Evolutionary conservation across 2,329 filamentous ascomycete species (phyloP).

Genomic region (Penicillium sp.): DNA sequence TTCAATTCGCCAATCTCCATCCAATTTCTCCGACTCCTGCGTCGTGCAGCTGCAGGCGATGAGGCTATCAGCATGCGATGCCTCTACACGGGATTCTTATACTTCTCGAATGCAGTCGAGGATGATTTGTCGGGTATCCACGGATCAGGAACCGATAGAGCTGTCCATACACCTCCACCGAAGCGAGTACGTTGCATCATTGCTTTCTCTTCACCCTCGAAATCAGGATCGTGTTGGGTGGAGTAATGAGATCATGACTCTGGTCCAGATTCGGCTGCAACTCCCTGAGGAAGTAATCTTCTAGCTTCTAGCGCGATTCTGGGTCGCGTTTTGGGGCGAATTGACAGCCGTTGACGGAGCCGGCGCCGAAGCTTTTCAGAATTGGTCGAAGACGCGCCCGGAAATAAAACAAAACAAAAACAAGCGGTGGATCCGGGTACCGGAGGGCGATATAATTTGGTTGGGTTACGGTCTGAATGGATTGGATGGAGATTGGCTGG

Average conservation of each 20-base stretch:
- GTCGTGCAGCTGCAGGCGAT: slow-evolving; percentile 2
- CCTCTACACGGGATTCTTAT: not conserved
- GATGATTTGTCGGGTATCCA: no score
- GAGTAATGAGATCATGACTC: slow-evolving; percentile 14
- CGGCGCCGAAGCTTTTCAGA: slow-evolving; percentile 12
- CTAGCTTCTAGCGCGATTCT: slow-evolving; percentile 11
- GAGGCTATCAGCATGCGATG: slow-evolving; percentile 1
- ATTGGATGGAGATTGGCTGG: slow-evolving; percentile 5
- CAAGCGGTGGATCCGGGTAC: no score
- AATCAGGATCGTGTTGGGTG: slow-evolving; percentile 7
- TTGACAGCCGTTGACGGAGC: slow-evolving; percentile 22
- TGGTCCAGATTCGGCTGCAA: not conserved
- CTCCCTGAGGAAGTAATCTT: slow-evolving; percentile 5
- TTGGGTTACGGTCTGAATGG: no score
- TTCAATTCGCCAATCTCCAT: not conserved
- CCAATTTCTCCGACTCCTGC: not conserved
- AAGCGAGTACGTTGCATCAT: not conserved
- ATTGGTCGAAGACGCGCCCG: no score
- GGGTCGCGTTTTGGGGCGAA: slow-evolving; percentile 8
- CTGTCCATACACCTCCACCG: no score
- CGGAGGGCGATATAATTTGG: no score
- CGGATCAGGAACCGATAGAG: not conserved
- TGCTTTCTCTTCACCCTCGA: not conserved
- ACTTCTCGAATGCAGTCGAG: no score
- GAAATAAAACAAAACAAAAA: no score